Evolutionary conservation across 2,329 filamentous ascomycete genomes (phyloP).

Genomic region (Bipolaris bicolor): DNA sequence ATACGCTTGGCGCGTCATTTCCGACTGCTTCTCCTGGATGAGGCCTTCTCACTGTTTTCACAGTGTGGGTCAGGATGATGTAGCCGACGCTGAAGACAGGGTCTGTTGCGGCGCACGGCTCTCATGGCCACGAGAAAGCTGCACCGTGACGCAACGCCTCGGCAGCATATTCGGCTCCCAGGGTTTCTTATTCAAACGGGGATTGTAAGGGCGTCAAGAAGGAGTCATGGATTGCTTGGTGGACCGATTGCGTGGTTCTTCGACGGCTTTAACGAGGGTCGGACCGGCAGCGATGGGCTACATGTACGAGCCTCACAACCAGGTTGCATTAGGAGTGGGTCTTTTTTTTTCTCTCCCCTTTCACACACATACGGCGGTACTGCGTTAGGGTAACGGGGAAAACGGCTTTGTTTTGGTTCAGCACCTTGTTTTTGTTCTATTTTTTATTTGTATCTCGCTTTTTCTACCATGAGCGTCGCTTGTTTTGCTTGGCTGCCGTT

Average conservation of each 20-base stretch:
- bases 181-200: slow-evolving; percentile 10
- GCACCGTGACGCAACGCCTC: slow-evolving; percentile 12
- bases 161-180: slow-evolving; percentile 1
- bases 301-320: slow-evolving; percentile 10
- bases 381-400: slow-evolving; percentile 17
- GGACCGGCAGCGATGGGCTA: slow-evolving; percentile 19
- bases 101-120: slow-evolving; percentile 9
- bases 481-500: not conserved
- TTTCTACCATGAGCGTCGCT: not conserved
- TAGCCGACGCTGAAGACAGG: not conserved
- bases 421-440: slow-evolving; percentile 1
- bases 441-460: not conserved
- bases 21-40: not conserved
- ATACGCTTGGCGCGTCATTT: slow-evolving; percentile 2
- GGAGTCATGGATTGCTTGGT: slow-evolving; percentile 15
- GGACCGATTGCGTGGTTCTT: slow-evolving; percentile 6
- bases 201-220: slow-evolving; percentile 17
- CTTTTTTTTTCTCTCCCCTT: slow-evolving; percentile 10
- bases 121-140: slow-evolving; percentile 7
- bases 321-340: slow-evolving; percentile 27
- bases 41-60: slow-evolving; percentile 1
- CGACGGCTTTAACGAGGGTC: slow-evolving; percentile 11
- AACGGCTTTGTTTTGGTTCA: slow-evolving; percentile 11
- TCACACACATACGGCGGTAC: slow-evolving; percentile 21
- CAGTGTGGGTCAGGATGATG: slow-evolving; percentile 7